phyloP scores from a whole-genome alignment of 2,329 filamentous ascomycete species.

The Claviceps citrina region DNA sequence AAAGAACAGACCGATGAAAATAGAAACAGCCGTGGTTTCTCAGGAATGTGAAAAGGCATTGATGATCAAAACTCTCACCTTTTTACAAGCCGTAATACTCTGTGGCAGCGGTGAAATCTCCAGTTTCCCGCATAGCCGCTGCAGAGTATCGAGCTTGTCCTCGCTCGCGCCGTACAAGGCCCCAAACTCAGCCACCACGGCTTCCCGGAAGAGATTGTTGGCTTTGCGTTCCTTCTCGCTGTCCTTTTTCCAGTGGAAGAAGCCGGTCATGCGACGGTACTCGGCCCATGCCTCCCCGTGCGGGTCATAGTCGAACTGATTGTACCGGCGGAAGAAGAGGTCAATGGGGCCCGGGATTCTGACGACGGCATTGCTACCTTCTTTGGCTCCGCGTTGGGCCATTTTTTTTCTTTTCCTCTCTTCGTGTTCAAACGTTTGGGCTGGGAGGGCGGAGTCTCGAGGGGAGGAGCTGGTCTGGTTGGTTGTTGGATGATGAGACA shows the following conservation, averaged over 20 bases:
- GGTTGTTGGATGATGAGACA: too few species aligned
- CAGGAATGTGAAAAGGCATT: too few species aligned
- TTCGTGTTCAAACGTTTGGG: too few species aligned
- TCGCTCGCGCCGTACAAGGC: neutral
- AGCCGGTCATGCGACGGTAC: neutral
- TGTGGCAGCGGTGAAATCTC: neutral
- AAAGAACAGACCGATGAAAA: too few species aligned
- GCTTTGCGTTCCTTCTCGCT: neutral
- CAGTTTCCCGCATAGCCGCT: conserved; percentile 1
- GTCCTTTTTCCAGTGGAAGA: neutral
- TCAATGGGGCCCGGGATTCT: neutral
- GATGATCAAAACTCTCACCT: conserved; percentile 1
- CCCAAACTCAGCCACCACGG: conserved; percentile 1
- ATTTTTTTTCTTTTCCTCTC: too few species aligned
- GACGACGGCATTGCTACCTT: neutral
- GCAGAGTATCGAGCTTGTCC: conserved; percentile 1
- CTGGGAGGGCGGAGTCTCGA: too few species aligned
- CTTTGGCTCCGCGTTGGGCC: neutral
- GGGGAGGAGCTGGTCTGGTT: too few species aligned
- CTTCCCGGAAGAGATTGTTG: neutral
- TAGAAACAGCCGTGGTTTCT: too few species aligned
- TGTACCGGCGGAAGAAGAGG: neutral
- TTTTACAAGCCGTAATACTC: neutral
- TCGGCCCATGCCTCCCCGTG: neutral
- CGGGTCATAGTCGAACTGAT: neutral